Percentiles rank a stretch among this genome's conserved stretches.
Conservation (phyloP, 371 early-diverging fungal species). For the Haplosporangium sp. region DNA sequence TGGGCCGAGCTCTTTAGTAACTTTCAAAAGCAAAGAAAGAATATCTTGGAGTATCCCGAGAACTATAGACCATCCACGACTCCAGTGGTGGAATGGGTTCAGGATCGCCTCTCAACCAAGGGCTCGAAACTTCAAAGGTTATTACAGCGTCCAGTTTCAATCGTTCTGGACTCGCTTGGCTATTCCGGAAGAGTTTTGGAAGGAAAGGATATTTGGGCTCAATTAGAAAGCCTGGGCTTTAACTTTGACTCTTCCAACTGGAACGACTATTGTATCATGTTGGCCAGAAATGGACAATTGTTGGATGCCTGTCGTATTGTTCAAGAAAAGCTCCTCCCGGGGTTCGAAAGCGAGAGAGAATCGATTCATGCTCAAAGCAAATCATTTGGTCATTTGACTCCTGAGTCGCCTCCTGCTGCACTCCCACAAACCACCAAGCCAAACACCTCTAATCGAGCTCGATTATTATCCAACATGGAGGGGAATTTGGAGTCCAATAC, state of each 20-base stretch:
- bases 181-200: conserved; percentile 45
- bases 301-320: conserved; percentile 37
- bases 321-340: conserved; percentile 34
- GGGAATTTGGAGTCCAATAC: conserved; percentile 12
- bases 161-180: conserved; percentile 40
- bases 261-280: conserved; percentile 52
- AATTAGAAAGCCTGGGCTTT: conserved; percentile 25
- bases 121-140: conserved; percentile 30
- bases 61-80: conserved; percentile 16
- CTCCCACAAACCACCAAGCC: neutral
- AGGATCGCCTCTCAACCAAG: conserved; percentile 42
- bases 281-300: conserved; percentile 45
- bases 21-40: conserved; percentile 10
- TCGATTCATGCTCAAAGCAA: neutral
- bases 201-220: conserved; percentile 38
- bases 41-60: neutral
- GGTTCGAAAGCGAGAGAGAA: conserved; percentile 16
- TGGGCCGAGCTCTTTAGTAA: conserved; percentile 43
- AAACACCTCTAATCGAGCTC: neutral
- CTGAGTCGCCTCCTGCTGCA: neutral
- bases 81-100: conserved; percentile 15
- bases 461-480: neutral
- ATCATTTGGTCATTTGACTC: neutral
- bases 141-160: conserved; percentile 45
- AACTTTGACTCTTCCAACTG: conserved; percentile 52